These are phyloP conservation scores for Clarireedia homoeocarpa DNA, from an alignment of 2,329 filamentous ascomycete species.

Conservation along the genomic window DNA sequence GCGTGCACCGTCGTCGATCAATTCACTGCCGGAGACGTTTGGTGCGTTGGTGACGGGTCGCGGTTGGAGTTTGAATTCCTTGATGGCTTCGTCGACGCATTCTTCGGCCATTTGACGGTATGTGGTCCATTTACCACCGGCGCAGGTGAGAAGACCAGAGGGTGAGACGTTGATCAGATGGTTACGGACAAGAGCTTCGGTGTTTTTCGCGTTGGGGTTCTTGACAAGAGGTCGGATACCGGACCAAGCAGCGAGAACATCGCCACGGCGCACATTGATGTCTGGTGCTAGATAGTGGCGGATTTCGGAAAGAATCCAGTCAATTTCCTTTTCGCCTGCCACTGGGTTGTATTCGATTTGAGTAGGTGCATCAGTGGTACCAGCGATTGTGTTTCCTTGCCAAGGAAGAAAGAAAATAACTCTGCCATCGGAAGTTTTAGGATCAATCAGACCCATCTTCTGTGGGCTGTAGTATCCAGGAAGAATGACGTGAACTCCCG, in stretches of 20 bases:
- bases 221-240: conserved; percentile 81
- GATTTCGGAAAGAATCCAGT: conserved; percentile 82
- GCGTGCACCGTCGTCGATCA: conserved; percentile 61
- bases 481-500: conserved; percentile 78
- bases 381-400: conserved; percentile 89
- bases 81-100: conserved; percentile 72
- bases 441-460: conserved; percentile 83
- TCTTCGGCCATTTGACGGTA: conserved; percentile 92
- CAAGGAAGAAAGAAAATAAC: conserved; percentile 92
- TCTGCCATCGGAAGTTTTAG: conserved; percentile 76
- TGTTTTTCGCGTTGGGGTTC: conserved; percentile 78
- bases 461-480: conserved; percentile 80
- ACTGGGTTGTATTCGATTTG: conserved; percentile 65
- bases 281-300: conserved; percentile 74
- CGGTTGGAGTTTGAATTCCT: conserved; percentile 55
- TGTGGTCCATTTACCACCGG: conserved; percentile 88
- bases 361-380: conserved; percentile 75
- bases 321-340: conserved; percentile 75
- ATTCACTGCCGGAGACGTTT: conserved; percentile 60
- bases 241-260: conserved; percentile 86
- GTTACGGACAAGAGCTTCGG: conserved; percentile 80
- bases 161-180: conserved; percentile 74
- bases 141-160: conserved; percentile 75
- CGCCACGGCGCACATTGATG: conserved; percentile 75
- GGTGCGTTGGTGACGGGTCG: conserved; percentile 51